A percentile compares a stretch with the other conserved stretches of the same genome.
phyloP scores from a whole-genome alignment of 495 filamentous ascomycete genomes.

The Neurospora cerealis region DNA sequence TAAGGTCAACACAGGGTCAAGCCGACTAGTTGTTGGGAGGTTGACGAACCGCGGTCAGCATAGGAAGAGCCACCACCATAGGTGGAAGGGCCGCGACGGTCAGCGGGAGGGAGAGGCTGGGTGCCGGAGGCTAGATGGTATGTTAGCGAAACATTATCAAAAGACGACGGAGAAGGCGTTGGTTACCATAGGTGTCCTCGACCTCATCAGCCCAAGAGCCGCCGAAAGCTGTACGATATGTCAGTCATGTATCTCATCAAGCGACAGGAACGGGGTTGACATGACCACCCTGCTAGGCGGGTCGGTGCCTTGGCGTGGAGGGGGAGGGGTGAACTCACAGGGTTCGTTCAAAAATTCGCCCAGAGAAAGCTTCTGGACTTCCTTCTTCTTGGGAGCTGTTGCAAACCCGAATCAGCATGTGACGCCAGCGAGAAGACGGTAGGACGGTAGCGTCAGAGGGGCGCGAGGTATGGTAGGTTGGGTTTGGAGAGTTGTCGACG shows the following conservation, averaged over 20 bases:
- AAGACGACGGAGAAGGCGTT: background rate
- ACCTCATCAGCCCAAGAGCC: conserved; percentile 98
- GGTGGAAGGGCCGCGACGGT: conserved; percentile 23
- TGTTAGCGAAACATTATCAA: conserved; percentile 11
- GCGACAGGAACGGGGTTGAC: background rate
- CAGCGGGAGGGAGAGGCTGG: conserved; percentile 34
- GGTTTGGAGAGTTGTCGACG: background rate
- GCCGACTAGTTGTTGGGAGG: conserved; percentile 9
- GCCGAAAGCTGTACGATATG: conserved; percentile 50
- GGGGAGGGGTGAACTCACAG: conserved; percentile 44
- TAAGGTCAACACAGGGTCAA: background rate
- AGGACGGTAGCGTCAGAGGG: conserved; percentile 1
- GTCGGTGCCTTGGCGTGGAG: conserved; percentile 17
- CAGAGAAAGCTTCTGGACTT: conserved; percentile 83
- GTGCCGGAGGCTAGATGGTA: conserved; percentile 20
- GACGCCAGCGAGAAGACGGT: conserved; percentile 1
- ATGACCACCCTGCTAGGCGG: background rate
- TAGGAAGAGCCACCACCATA: conserved; percentile 23
- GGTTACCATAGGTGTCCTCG: conserved; percentile 70
- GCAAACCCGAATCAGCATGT: conserved; percentile 28
- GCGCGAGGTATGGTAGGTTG: conserved; percentile 7
- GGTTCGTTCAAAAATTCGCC: conserved; percentile 82
- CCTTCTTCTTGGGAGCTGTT: conserved; percentile 79
- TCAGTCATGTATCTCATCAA: conserved; percentile 4
- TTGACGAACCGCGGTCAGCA: conserved; percentile 26